Evolutionary conservation across 108 stramenopile genomes (phyloP).

Genomic region (Discostella pseudostelligera): DNA sequence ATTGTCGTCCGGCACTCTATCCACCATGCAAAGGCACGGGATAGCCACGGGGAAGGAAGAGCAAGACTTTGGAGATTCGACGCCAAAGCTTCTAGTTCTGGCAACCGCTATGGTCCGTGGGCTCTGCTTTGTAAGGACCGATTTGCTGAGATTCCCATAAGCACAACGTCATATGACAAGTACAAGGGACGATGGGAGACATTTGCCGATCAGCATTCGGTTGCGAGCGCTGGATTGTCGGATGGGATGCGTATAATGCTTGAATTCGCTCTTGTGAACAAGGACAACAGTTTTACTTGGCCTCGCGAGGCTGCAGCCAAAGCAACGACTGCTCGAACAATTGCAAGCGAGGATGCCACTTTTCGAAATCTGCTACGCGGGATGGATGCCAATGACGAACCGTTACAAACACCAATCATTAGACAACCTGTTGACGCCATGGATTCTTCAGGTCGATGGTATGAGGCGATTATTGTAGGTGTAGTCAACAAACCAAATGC

Average conservation of each 20-base stretch:
- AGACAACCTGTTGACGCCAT: conserved; percentile 68
- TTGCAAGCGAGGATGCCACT: conserved; percentile 69
- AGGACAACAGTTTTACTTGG: conserved; percentile 70
- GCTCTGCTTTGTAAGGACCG: conserved; percentile 72
- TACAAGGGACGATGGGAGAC: conserved; percentile 61
- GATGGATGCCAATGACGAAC: conserved; percentile 56
- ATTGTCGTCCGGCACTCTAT: conserved; percentile 70
- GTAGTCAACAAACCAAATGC: conserved; percentile 40
- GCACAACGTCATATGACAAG: conserved; percentile 38
- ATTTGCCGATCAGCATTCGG: conserved; percentile 69
- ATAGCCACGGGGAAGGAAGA: conserved; percentile 62
- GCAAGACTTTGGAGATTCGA: conserved; percentile 75
- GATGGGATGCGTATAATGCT: conserved; percentile 72
- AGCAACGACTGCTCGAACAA: conserved; percentile 61
- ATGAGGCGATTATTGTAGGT: conserved; percentile 61
- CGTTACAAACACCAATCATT: conserved; percentile 26
- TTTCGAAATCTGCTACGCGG: conserved; percentile 69
- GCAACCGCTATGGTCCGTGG: conserved; percentile 80
- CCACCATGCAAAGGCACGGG: conserved; percentile 49
- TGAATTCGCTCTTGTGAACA: conserved; percentile 67
- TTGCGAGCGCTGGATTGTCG: conserved; percentile 64
- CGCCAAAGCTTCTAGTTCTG: conserved; percentile 34
- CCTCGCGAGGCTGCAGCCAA: conserved; percentile 88
- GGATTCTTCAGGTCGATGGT: conserved; percentile 85
- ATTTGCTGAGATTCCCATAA: conserved; percentile 46